Evolutionary conservation across 2,329 filamentous ascomycete genomes (phyloP).

Genomic region (Boeremia lycopersici): DNA sequence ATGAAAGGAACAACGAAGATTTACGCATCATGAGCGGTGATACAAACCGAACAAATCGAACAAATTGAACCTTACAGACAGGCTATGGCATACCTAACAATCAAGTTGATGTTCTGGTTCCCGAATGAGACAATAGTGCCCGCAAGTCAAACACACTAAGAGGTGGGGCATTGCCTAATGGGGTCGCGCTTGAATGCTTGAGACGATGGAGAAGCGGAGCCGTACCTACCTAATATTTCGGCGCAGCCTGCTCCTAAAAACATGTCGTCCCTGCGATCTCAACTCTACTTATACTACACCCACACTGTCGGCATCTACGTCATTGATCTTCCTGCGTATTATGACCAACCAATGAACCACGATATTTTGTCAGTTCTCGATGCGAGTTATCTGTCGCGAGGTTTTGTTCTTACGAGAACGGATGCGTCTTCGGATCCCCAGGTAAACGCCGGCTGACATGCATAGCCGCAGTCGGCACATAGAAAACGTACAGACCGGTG

Average conservation of each 20-base stretch:
- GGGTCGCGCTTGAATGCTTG: too few species aligned
- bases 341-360: background rate
- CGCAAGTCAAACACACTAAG: too few species aligned
- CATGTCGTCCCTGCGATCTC: background rate
- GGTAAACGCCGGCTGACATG: constrained; percentile 5
- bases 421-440: constrained; percentile 10
- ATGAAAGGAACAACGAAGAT: too few species aligned
- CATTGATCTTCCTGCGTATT: background rate
- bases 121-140: too few species aligned
- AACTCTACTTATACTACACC: background rate
- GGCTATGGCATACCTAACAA: too few species aligned
- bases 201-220: background rate
- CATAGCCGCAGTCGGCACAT: constrained; percentile 7
- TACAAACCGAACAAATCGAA: too few species aligned
- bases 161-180: too few species aligned
- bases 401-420: background rate
- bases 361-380: background rate
- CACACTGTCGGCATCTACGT: background rate
- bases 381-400: background rate
- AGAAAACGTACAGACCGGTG: background rate
- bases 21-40: too few species aligned
- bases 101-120: too few species aligned
- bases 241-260: background rate
- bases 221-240: background rate
- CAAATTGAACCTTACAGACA: too few species aligned